phyloP scores from a whole-genome alignment of 352 stramenopile genomes.

The Pythium phragmitis region DNA sequence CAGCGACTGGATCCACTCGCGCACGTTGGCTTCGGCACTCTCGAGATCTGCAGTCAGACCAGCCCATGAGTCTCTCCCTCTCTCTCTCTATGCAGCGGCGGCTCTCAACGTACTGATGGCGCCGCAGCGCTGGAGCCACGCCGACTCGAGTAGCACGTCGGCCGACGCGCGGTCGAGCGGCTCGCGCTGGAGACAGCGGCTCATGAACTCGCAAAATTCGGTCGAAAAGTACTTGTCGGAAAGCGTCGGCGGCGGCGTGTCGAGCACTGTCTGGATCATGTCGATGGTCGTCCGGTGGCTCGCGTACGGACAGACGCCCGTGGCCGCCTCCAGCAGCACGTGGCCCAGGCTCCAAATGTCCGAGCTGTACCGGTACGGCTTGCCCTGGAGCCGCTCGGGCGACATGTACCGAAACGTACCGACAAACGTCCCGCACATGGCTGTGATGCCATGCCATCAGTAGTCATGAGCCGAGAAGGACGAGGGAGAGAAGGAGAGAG shows the following conservation, averaged over 20 bases:
- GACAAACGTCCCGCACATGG: conserved; percentile 94
- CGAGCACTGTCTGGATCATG: conserved; percentile 78
- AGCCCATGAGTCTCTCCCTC: neutral
- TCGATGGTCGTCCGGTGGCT: conserved; percentile 83
- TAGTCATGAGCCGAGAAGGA: neutral
- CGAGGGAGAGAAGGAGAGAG: neutral
- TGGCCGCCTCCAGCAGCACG: conserved; percentile 90
- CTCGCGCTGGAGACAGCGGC: conserved; percentile 64
- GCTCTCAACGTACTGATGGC: conserved; percentile 52
- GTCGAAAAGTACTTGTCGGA: conserved; percentile 66
- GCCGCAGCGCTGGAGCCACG: conserved; percentile 67
- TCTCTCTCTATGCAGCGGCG: neutral
- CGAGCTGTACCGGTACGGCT: conserved; percentile 87
- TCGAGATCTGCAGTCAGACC: conserved; percentile 25
- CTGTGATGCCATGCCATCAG: conserved; percentile 16
- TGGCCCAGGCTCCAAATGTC: conserved; percentile 94
- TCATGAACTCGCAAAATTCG: conserved; percentile 74
- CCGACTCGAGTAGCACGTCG: conserved; percentile 63
- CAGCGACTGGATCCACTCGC: conserved; percentile 70
- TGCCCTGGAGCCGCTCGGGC: conserved; percentile 88
- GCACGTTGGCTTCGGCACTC: conserved; percentile 48
- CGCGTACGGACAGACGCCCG: conserved; percentile 87
- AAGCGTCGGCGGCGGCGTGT: conserved; percentile 64
- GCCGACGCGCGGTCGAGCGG: conserved; percentile 59
- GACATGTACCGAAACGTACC: conserved; percentile 94